phyloP scores from a whole-genome alignment of 163 green algal genomes.

The Prototheca stagnorum region DNA sequence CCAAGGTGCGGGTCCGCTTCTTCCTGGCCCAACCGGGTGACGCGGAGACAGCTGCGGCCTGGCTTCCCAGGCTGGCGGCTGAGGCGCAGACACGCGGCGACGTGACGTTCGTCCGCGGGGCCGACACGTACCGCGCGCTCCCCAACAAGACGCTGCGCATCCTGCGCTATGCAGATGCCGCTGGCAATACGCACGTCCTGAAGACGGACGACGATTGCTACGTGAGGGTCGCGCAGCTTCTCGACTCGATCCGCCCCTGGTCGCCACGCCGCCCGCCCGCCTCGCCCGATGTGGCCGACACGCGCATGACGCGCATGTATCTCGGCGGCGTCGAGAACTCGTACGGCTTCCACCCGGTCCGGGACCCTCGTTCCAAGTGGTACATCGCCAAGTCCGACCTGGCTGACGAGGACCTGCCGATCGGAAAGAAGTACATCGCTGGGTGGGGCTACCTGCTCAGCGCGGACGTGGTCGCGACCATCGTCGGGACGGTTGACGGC shows the following conservation, averaged over 20 bases:
- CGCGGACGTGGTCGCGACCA: slow-evolving; percentile 13
- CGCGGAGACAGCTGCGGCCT: too few species aligned
- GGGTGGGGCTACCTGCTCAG: slow-evolving; percentile 37
- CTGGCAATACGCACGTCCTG: too few species aligned
- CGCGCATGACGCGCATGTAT: slow-evolving; percentile 11
- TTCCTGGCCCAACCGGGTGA: too few species aligned
- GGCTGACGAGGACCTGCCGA: slow-evolving; percentile 19
- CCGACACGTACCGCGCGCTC: slow-evolving; percentile 27
- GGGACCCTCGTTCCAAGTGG: slow-evolving; percentile 16
- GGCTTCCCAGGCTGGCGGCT: too few species aligned
- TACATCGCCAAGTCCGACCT: slow-evolving; percentile 23
- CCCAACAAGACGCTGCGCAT: slow-evolving; percentile 35
- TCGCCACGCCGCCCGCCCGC: not conserved
- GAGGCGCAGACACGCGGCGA: slow-evolving; percentile 18
- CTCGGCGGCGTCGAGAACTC: slow-evolving; percentile 29
- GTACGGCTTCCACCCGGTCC: slow-evolving; percentile 25
- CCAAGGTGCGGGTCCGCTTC: too few species aligned
- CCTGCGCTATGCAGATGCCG: slow-evolving; percentile 18
- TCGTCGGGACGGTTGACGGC: slow-evolving; percentile 13
- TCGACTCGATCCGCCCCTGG: slow-evolving; percentile 4
- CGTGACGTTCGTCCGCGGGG: slow-evolving; percentile 21
- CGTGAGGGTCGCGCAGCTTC: slow-evolving; percentile 13
- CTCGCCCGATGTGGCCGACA: not conserved
- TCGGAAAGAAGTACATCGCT: slow-evolving; percentile 24
- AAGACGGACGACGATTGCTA: slow-evolving; percentile 42